Base-by-base conservation (phyloP, 345 rosid species). In the Dipteronia sinensis region DNA sequence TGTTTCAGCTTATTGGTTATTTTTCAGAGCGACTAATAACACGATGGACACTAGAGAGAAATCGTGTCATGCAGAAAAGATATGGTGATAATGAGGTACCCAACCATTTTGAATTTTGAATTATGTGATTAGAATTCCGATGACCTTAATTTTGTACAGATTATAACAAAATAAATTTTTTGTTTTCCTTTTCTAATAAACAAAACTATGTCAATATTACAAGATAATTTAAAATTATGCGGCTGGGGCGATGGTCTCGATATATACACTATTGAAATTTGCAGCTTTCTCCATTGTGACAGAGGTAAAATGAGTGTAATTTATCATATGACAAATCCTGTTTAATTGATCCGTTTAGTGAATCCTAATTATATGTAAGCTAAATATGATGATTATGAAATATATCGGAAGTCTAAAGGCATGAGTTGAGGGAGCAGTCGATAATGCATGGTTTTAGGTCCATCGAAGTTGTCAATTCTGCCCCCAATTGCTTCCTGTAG, bases 31-130 rank as follows among this genome's bases (percentile, higher is more conserved):
- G 99, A 81, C 74, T 83, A 80, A 93, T 95, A 86, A 87, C 93
- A 40, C 72, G 77, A 38, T 83, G 88, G 84, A 92, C 98, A 0
- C 82, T 93, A 69, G 67, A 73, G 80, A 92, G 97, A 87, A 93
- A 95, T 81, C 82, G 81, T 31, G 91, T 95, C 73, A 91, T 96
- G 99, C 98, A 94, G 82, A 94, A 85, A 85, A 73, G 76, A 71
- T 46, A 31, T 42, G 90, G 82, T 25, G 69, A 82, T 75, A 87
- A 93, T 75, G 89, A 93, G 97, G 97, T 93, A 78, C 69, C 62
- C 27, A 6, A 79, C 62, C 17, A 67, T 74, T 44, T 79, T 56
- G 61, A 7, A 67, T 74, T 44, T 79, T 56, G 61, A 7, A 23
- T 49, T 2, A 71, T 51, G 13, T 31, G 49, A 19, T 47, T 68